phyloP scores from a whole-genome alignment of 441 rosid genomes.

The Theobroma grandiflorum region DNA sequence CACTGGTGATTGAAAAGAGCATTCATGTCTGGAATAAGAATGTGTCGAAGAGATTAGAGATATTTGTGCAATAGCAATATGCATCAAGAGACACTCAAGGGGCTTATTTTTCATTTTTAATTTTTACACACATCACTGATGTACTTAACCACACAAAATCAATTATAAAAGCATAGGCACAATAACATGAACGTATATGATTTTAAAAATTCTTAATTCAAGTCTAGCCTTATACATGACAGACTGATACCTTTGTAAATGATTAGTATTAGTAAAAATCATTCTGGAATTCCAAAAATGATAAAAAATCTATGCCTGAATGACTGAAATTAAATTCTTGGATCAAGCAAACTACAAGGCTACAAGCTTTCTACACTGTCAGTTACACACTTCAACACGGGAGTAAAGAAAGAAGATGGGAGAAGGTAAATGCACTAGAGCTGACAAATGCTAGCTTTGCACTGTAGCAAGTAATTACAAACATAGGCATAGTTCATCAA shows the following conservation, averaged over 20 bases:
- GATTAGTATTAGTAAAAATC: background rate
- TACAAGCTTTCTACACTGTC: background rate
- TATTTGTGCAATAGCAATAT: background rate
- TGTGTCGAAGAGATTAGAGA: slow-evolving; percentile 25
- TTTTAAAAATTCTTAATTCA: background rate
- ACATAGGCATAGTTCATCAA: slow-evolving; percentile 20
- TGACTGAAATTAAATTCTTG: background rate
- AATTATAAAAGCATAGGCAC: background rate
- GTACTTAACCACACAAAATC: background rate
- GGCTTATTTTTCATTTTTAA: slow-evolving; percentile 12
- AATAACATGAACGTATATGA: slow-evolving; percentile 7
- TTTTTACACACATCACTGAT: background rate
- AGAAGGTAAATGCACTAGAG: background rate
- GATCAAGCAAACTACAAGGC: background rate
- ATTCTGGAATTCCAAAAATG: background rate
- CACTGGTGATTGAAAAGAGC: slow-evolving; percentile 74
- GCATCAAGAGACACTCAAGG: background rate
- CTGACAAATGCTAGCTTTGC: background rate
- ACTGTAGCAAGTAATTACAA: background rate
- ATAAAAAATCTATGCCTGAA: background rate
- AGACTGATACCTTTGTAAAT: background rate
- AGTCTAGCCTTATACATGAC: background rate
- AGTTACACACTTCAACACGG: background rate
- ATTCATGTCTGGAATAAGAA: slow-evolving; percentile 71
- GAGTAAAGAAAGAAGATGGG: slow-evolving; percentile 5